phyloP scores from a whole-genome alignment of 495 filamentous ascomycete genomes.

The Penicillium turbatum region DNA sequence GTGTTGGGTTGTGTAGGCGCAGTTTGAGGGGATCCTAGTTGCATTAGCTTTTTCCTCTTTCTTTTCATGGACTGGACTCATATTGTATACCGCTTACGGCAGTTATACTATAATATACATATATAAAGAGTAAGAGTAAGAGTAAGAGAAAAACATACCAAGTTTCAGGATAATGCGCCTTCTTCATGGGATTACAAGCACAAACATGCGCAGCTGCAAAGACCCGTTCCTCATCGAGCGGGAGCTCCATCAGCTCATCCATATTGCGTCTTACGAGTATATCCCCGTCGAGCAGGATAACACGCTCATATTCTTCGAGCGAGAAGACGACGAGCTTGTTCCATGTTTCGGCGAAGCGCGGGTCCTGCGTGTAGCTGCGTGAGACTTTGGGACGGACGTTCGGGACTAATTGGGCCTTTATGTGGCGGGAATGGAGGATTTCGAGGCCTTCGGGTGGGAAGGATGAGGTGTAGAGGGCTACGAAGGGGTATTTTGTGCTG shows the following conservation, averaged over 20 bases:
- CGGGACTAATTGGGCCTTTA: slow-evolving; percentile 18
- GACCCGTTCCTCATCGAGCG: slow-evolving; percentile 58
- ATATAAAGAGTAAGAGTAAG: neutral
- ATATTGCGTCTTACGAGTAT: slow-evolving; percentile 73
- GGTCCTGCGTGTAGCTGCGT: slow-evolving; percentile 46
- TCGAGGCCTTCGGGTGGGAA: slow-evolving; percentile 25
- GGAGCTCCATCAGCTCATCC: slow-evolving; percentile 77
- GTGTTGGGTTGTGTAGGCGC: slow-evolving; percentile 71
- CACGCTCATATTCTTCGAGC: slow-evolving; percentile 61
- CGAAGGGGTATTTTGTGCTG: slow-evolving; percentile 21
- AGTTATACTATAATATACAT: neutral
- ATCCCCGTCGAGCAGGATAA: slow-evolving; percentile 77
- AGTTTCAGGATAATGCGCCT: slow-evolving; percentile 63
- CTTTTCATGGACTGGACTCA: too few relatives aligned
- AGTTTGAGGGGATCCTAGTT: slow-evolving; percentile 59
- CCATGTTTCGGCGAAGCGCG: slow-evolving; percentile 79
- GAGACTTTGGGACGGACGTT: slow-evolving; percentile 11
- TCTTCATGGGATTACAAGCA: slow-evolving; percentile 72
- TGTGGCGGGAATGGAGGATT: slow-evolving; percentile 21
- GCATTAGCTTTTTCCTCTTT: neutral
- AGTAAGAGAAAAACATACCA: slow-evolving; percentile 46
- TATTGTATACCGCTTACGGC: too few relatives aligned
- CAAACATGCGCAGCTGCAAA: slow-evolving; percentile 75
- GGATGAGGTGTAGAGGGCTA: slow-evolving; percentile 27
- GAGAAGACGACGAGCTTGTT: slow-evolving; percentile 72